Conservation (phyloP, 345 rosid species). For the Melaleuca quinquenervia region DNA sequence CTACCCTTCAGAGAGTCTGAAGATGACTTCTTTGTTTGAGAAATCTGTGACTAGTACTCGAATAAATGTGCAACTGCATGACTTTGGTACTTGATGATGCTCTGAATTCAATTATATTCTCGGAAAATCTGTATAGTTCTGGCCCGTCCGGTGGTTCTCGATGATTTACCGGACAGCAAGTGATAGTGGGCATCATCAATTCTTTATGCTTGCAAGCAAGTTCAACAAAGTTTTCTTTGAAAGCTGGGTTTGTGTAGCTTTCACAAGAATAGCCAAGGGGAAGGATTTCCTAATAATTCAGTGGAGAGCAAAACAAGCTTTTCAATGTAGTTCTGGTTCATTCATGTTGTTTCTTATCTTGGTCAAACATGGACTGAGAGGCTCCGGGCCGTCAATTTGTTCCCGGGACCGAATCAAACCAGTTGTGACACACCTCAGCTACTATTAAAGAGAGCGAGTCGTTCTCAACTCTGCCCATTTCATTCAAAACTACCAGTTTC, state of each 20-base stretch:
- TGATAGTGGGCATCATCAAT: neutral
- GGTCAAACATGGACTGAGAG: neutral
- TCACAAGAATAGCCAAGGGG: neutral
- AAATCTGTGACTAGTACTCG: neutral
- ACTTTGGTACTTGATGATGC: neutral
- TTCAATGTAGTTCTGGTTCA: neutral
- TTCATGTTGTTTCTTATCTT: neutral
- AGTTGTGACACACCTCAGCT: neutral
- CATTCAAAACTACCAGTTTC: neutral
- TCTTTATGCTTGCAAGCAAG: too few relatives aligned
- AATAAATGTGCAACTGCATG: neutral
- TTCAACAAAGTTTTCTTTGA: too few relatives aligned
- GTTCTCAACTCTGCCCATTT: neutral
- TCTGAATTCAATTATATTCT: neutral
- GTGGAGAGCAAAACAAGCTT: neutral
- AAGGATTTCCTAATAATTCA: neutral
- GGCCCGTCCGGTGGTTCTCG: neutral
- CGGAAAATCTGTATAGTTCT: neutral
- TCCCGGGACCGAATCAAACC: neutral
- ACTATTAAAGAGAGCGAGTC: neutral
- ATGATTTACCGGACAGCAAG: neutral
- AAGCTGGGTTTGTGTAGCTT: too few relatives aligned
- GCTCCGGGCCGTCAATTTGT: neutral
- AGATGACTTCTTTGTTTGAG: neutral
- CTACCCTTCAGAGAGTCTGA: neutral